These are phyloP conservation scores for Datura wrightii DNA, from an alignment of 257 asterid species.

Conservation along the genomic window DNA sequence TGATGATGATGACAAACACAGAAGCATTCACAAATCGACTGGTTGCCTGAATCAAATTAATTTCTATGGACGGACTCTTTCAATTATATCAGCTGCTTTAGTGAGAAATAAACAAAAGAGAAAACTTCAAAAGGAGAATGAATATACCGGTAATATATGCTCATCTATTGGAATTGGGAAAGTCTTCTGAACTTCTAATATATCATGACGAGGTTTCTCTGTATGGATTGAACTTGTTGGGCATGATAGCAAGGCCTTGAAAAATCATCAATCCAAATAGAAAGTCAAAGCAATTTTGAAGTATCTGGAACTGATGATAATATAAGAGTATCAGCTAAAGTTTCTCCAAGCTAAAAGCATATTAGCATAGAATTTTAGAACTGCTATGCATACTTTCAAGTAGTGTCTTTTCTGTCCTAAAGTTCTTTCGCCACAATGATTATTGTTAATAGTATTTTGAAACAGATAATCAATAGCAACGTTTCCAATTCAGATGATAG, in stretches of 20 bases:
- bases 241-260: constrained; percentile 70
- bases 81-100: not conserved
- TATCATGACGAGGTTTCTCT: constrained; percentile 58
- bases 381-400: not conserved
- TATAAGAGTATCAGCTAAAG: not conserved
- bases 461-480: not conserved
- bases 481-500: constrained; percentile 9
- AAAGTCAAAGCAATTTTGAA: constrained; percentile 19
- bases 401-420: not conserved
- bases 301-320: constrained; percentile 2
- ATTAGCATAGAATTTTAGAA: not conserved
- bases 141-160: constrained; percentile 52
- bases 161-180: constrained; percentile 63
- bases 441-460: not conserved
- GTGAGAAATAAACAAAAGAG: constrained; percentile 18
- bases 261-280: constrained; percentile 34
- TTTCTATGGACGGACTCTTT: not conserved
- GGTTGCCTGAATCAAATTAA: constrained; percentile 4
- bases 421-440: not conserved
- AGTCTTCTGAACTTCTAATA: constrained; percentile 61
- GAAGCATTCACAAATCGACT: not conserved
- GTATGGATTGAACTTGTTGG: constrained; percentile 79
- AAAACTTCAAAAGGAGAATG: constrained; percentile 28
- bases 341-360: constrained; percentile 21
- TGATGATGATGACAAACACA: not conserved